Base-by-base conservation (phyloP, 1,139 yeast genomes). In the Kurtzmaniella quercitrusa region DNA sequence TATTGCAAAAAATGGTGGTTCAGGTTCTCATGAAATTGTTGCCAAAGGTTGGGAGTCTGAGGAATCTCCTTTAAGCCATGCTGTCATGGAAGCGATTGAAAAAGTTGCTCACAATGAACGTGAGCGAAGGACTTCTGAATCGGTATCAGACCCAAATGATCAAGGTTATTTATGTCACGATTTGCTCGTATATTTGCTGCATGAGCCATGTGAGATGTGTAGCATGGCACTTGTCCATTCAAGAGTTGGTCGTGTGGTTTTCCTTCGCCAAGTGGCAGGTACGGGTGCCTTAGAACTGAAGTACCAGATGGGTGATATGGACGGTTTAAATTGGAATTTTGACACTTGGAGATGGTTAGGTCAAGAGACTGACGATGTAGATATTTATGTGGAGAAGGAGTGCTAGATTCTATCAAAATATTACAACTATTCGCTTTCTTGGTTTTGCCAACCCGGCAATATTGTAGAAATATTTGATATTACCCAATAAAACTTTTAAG, bases 201-300 rank as follows among this genome's bases (percentile, higher is more conserved):
- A 89, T 57, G 98, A 94, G 59, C 99, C 98, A 1, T 94, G 98
- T 58, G 78, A 88, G 0, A 94, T 93, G 98, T 94, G 99, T 56
- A 68, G 87, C 7, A 94, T 94, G 99, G 98, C 98, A 0, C 68
- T 94, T 32, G 84, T 91, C 9, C 98, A 94, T 60, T 91, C 98
- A 1, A 71, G 99, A 39, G 75, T 94, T 1, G 74, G 80, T 12
- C 68, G 89, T 44, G 65, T 93, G 33, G 68, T 87, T 1, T 93
- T 83, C 58, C 51, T 87, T 19, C 63, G 70, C 38, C 58, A 61
- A 2, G 61, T 72, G 6, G 70, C 57, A 1, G 39, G 43, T 16
- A 52, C 59, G 2, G 78, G 78, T 1, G 72, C 72, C 1, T 74
- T 89, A 45, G 89, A 85, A 14, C 76, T 81, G 33, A 77, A 83